These are phyloP conservation scores for Backusella westeae DNA, from an alignment of 192 early-diverging fungal genomes.

Conservation along the genomic window DNA sequence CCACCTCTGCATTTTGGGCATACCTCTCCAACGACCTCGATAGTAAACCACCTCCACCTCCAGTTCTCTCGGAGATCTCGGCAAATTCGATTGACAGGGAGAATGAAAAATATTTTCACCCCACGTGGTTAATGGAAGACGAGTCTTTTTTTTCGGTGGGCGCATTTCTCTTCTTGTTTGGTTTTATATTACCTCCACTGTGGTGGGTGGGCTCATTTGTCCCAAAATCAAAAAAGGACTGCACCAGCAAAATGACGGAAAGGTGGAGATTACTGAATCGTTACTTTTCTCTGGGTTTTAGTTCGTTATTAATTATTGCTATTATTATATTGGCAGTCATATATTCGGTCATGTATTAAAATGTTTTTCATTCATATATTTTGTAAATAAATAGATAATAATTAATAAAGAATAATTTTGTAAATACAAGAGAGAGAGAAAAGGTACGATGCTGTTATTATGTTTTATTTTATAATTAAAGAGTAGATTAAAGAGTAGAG, in stretches of 20 bases:
- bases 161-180: conserved; percentile 20
- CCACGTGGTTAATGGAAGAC: not conserved
- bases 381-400: conserved; percentile 6
- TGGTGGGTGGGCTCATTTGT: conserved; percentile 29
- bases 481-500: not conserved
- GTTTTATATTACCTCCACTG: conserved; percentile 19
- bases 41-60: not conserved
- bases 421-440: not conserved
- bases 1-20: not conserved
- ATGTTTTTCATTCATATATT: not conserved
- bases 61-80: not conserved
- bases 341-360: not conserved
- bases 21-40: not conserved
- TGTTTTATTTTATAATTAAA: not conserved
- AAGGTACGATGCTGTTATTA: too few species aligned
- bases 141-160: conserved; percentile 20
- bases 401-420: not conserved
- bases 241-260: conserved; percentile 14
- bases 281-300: conserved; percentile 28
- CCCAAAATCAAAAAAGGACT: not conserved
- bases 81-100: conserved; percentile 4
- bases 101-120: not conserved
- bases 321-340: conserved; percentile 22
- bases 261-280: conserved; percentile 27
- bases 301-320: conserved; percentile 15